Evolutionary conservation across 257 asterid genomes (phyloP), one percentile per base, ranked within the genome.

Genomic region (Solanum tacnaense): DNA sequence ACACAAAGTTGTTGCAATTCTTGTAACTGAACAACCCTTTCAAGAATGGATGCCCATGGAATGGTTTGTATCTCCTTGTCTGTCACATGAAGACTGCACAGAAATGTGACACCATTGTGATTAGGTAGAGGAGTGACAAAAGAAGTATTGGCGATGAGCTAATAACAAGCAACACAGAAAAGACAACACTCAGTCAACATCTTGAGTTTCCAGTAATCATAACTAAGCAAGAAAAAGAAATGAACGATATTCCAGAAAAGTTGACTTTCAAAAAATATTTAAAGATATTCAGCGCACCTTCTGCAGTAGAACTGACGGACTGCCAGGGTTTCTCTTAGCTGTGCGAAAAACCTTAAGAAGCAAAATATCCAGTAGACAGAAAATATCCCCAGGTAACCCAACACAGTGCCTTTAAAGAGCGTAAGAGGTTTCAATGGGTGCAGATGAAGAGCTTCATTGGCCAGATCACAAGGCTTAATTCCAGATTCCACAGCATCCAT

Each of bases 401-500:
- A 87, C 56, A 97, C 94, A 81, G 95, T 91, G 83, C 95, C 98
- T 92, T 94, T 97, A 44, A 94, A 84, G 85, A 96, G 83, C 12
- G 99, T 95, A 83, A 97, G 90, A 67, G 99, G 98, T 2, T 90
- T 93, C 92, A 96, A 87, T 13, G 99, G 99, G 88, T 97, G 98
- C 85, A 92, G 85, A 91, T 96, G 96, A 76, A 97, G 94, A 86
- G 99, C 99, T 89, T 97, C 99, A 91, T 93, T 93, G 31, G 98
- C 91, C 88, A 97, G 89, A 91, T 97, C 99, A 49, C 99, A 97
- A 9, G 96, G 99, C 88, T 93, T 97, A 41, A 93, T 95, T 87
- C 99, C 99, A 90, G 98, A 97, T 91, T 96, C 99, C 86, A 97
- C 98, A 1, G 99, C 99, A 93, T 93, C 96, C 98, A 97, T 97